A percentile compares a stretch with the other conserved stretches of the same genome.
These are phyloP conservation scores for Chloroidium sp. DNA, from an alignment of 163 green algal species.

Conservation along the genomic window DNA sequence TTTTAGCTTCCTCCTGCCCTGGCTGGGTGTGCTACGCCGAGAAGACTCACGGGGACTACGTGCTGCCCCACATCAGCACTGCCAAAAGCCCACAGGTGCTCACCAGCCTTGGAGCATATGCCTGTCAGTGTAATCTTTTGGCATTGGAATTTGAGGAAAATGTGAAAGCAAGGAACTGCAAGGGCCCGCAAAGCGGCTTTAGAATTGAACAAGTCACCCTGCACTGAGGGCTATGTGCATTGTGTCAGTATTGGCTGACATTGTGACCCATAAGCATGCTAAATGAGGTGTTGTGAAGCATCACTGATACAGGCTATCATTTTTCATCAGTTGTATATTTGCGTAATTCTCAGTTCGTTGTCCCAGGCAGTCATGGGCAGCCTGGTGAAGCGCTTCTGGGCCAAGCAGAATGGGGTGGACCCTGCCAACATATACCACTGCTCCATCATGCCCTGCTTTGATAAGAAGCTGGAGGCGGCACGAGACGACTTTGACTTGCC, in stretches of 20 bases:
- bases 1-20: conserved; percentile 77
- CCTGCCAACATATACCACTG: conserved; percentile 61
- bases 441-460: conserved; percentile 93
- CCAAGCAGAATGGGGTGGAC: conserved; percentile 20
- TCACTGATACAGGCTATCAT: not conserved
- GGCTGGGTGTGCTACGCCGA: conserved; percentile 99
- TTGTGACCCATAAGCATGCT: no score
- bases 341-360: conserved; percentile 3
- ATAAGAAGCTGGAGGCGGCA: conserved; percentile 98
- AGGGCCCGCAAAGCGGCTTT: no score
- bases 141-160: not conserved
- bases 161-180: no score
- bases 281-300: not conserved
- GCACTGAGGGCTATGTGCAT: no score
- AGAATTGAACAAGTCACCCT: no score
- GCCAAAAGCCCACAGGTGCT: conserved; percentile 64
- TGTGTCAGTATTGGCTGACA: no score
- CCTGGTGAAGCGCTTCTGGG: conserved; percentile 67
- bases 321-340: not conserved
- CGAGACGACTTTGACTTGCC: conserved; percentile 73
- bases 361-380: conserved; percentile 64
- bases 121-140: not conserved
- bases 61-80: conserved; percentile 77
- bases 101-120: not conserved
- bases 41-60: conserved; percentile 81